These are phyloP conservation scores for Pichia insulana DNA, from an alignment of 805 yeast species.

Conservation along the genomic window DNA sequence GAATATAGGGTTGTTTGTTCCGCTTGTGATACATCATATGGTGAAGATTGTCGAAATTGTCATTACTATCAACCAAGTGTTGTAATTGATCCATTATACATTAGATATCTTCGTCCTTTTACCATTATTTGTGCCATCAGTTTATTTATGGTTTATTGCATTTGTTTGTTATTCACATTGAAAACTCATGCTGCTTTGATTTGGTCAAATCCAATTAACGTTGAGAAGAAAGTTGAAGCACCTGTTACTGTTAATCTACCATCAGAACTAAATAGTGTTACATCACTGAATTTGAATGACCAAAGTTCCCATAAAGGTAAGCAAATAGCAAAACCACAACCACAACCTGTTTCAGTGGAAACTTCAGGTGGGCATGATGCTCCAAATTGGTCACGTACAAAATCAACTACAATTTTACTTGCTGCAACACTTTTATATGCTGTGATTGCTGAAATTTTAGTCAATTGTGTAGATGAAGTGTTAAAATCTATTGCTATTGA, in stretches of 20 bases:
- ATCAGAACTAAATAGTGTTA: conserved; percentile 19
- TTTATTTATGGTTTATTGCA: conserved; percentile 72
- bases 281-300: conserved; percentile 19
- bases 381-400: conserved; percentile 89
- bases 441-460: conserved; percentile 86
- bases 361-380: conserved; percentile 81
- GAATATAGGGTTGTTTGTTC: conserved; percentile 69
- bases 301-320: conserved; percentile 2
- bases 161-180: conserved; percentile 88
- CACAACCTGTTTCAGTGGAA: conserved; percentile 13
- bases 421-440: conserved; percentile 86
- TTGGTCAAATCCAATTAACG: conserved; percentile 66
- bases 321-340: conserved; percentile 9
- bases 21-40: conserved; percentile 32
- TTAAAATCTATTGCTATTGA: conserved; percentile 68
- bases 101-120: conserved; percentile 68
- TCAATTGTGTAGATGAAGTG: conserved; percentile 86
- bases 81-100: conserved; percentile 58
- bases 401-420: conserved; percentile 73
- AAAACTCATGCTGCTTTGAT: conserved; percentile 95
- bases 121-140: conserved; percentile 71
- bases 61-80: conserved; percentile 73
- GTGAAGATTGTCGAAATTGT: conserved; percentile 53
- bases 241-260: not conserved
- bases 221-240: conserved; percentile 25